Evolutionary conservation across 352 stramenopile species (phyloP).

Genomic region (Phytophthora nicotianae): DNA sequence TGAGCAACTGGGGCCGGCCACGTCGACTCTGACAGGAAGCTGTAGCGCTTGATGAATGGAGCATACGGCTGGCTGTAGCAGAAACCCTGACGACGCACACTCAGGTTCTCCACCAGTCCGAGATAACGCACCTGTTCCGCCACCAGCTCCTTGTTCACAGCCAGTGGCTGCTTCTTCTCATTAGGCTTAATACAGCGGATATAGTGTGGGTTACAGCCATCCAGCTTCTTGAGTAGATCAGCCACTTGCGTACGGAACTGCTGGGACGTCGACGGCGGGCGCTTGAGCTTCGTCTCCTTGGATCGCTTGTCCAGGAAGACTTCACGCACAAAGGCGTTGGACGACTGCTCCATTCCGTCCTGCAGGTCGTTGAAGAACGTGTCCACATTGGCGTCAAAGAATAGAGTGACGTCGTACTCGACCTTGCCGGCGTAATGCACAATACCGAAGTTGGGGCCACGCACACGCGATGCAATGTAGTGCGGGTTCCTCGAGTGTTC

Average conservation of each 20-base stretch:
- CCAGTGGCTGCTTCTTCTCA: slow-evolving; percentile 81
- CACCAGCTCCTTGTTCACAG: slow-evolving; percentile 71
- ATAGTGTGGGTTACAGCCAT: slow-evolving; percentile 90
- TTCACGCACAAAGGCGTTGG: slow-evolving; percentile 72
- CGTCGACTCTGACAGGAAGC: slow-evolving; percentile 80
- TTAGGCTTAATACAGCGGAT: slow-evolving; percentile 93
- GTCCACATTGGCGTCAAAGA: slow-evolving; percentile 87
- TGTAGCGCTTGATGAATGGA: slow-evolving; percentile 86
- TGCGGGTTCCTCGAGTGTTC: slow-evolving; percentile 74
- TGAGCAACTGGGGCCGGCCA: slow-evolving; percentile 70
- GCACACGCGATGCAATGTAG: slow-evolving; percentile 76
- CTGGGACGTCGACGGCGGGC: slow-evolving; percentile 80
- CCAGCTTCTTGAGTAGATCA: slow-evolving; percentile 83
- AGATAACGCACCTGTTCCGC: slow-evolving; percentile 82
- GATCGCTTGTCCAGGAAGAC: slow-evolving; percentile 84
- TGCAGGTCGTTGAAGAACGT: slow-evolving; percentile 88
- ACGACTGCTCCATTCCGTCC: slow-evolving; percentile 72
- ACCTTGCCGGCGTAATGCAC: slow-evolving; percentile 88
- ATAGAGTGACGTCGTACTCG: slow-evolving; percentile 85
- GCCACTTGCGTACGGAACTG: slow-evolving; percentile 84
- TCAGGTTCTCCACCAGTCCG: slow-evolving; percentile 83
- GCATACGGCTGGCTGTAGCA: slow-evolving; percentile 85
- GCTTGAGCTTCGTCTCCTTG: slow-evolving; percentile 84
- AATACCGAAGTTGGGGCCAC: slow-evolving; percentile 78
- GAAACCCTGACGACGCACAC: slow-evolving; percentile 84